Conservation (phyloP, 2,329 filamentous ascomycete genomes). For the Exophiala mesophila region DNA sequence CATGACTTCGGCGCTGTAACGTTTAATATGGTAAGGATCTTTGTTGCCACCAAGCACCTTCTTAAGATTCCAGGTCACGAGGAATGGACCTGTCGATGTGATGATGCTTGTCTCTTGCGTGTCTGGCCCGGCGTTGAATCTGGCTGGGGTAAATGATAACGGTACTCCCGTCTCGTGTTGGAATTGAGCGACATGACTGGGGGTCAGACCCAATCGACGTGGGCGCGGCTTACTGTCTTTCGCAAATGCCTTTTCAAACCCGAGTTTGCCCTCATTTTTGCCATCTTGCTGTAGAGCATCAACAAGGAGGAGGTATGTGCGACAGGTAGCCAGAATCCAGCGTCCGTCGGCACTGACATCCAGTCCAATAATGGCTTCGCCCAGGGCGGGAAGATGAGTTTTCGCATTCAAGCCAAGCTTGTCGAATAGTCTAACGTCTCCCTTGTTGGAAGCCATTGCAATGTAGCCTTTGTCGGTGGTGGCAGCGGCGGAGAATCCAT, state of each 20-base stretch:
- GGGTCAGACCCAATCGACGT: slow-evolving; percentile 79
- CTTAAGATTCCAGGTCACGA: slow-evolving; percentile 92
- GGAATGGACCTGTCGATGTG: slow-evolving; percentile 92
- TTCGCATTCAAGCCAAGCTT: slow-evolving; percentile 95
- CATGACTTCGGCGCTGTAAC: slow-evolving; percentile 91
- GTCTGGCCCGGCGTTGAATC: slow-evolving; percentile 85
- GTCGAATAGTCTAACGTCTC: slow-evolving; percentile 94
- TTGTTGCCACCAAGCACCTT: slow-evolving; percentile 77
- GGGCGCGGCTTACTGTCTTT: slow-evolving; percentile 93
- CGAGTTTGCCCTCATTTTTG: slow-evolving; percentile 97
- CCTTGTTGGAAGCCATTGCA: slow-evolving; percentile 95
- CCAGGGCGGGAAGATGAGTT: slow-evolving; percentile 90
- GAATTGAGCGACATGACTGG: slow-evolving; percentile 93
- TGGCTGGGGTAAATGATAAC: slow-evolving; percentile 82
- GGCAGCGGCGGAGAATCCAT: slow-evolving; percentile 89
- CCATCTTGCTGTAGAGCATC: slow-evolving; percentile 85
- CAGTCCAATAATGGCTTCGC: slow-evolving; percentile 88
- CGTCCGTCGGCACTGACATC: slow-evolving; percentile 93
- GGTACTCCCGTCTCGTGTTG: slow-evolving; percentile 89
- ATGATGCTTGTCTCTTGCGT: slow-evolving; percentile 88
- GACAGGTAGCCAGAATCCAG: slow-evolving; percentile 91
- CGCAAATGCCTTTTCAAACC: slow-evolving; percentile 88
- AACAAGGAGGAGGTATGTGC: slow-evolving; percentile 89
- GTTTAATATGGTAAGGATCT: slow-evolving; percentile 92
- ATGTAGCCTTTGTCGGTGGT: slow-evolving; percentile 97